phyloP scores from a whole-genome alignment of 2,329 filamentous ascomycete species.

The Diplodia sapinea region DNA sequence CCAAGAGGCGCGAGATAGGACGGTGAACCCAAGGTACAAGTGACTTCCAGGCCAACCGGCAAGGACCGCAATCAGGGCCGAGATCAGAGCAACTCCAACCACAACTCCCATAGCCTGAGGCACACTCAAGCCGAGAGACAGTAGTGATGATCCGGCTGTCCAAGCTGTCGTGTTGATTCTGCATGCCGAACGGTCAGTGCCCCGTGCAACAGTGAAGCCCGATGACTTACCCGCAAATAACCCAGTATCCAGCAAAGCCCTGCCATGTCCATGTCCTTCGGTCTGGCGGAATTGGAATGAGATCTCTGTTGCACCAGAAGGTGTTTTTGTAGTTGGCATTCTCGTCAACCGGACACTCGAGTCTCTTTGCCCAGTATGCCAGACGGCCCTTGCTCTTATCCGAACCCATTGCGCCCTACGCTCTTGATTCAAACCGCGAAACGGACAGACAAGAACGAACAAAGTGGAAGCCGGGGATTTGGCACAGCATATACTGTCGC shows the following conservation, averaged over 20 bases:
- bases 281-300: constrained; percentile 25
- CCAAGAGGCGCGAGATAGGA: constrained; percentile 38
- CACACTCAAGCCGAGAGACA: constrained; percentile 39
- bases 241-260: constrained; percentile 30
- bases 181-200: background rate
- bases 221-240: constrained; percentile 15
- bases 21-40: constrained; percentile 45
- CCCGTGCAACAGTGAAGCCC: background rate
- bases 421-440: background rate
- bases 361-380: constrained; percentile 29
- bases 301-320: constrained; percentile 29
- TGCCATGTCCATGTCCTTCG: constrained; percentile 30
- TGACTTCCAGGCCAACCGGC: constrained; percentile 46
- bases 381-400: constrained; percentile 8
- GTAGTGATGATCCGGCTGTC: constrained; percentile 26
- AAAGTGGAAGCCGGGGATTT: background rate
- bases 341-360: constrained; percentile 28
- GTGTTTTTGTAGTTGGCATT: constrained; percentile 28
- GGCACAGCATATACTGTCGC: constrained; percentile 10
- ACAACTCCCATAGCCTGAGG: constrained; percentile 42
- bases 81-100: constrained; percentile 44
- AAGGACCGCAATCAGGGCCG: constrained; percentile 43
- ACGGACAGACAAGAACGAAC: background rate
- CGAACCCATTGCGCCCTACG: constrained; percentile 13
- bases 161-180: constrained; percentile 30